phyloP scores from a whole-genome alignment of 169 alveolate genomes.

The Babesia caballi region DNA sequence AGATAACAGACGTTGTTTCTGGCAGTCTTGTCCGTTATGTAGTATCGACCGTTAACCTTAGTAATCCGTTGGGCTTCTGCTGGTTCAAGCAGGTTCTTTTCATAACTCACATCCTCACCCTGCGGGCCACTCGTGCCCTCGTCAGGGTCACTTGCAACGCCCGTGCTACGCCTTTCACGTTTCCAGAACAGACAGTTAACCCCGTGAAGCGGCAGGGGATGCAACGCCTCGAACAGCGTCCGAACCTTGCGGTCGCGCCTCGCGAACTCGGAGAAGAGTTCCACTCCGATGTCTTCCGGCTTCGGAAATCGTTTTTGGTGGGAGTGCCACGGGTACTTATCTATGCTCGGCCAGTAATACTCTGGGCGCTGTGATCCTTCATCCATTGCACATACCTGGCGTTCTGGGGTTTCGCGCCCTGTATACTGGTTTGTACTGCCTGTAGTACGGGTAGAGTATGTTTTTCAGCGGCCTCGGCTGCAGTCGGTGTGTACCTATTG shows the following conservation, averaged over 20 bases:
- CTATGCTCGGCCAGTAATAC: slow-evolving; percentile 74
- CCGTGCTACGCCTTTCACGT: slow-evolving; percentile 13
- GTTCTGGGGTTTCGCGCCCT: slow-evolving; percentile 75
- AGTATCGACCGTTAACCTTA: slow-evolving; percentile 30
- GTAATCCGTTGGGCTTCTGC: background rate
- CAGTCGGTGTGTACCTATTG: slow-evolving; percentile 65
- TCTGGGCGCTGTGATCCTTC: slow-evolving; percentile 8
- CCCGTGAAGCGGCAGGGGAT: slow-evolving; percentile 76
- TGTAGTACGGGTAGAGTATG: slow-evolving; percentile 74
- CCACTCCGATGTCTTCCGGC: slow-evolving; percentile 52
- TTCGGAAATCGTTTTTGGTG: slow-evolving; percentile 73
- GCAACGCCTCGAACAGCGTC: slow-evolving; percentile 71
- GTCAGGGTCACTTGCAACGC: too few relatives aligned
- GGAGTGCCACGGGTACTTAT: slow-evolving; percentile 79
- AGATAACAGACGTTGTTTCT: slow-evolving; percentile 24
- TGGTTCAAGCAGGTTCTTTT: background rate
- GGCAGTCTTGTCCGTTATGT: slow-evolving; percentile 9
- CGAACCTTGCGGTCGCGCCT: slow-evolving; percentile 31
- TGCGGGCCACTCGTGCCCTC: slow-evolving; percentile 15
- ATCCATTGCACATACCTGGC: slow-evolving; percentile 32
- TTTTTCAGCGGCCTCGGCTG: slow-evolving; percentile 59
- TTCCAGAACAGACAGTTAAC: slow-evolving; percentile 72
- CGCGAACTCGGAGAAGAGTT: slow-evolving; percentile 69
- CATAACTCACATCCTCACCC: background rate
- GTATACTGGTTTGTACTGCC: slow-evolving; percentile 75